Evolutionary conservation across 306 rosid genomes (phyloP).

Genomic region (Alnus rubra): DNA sequence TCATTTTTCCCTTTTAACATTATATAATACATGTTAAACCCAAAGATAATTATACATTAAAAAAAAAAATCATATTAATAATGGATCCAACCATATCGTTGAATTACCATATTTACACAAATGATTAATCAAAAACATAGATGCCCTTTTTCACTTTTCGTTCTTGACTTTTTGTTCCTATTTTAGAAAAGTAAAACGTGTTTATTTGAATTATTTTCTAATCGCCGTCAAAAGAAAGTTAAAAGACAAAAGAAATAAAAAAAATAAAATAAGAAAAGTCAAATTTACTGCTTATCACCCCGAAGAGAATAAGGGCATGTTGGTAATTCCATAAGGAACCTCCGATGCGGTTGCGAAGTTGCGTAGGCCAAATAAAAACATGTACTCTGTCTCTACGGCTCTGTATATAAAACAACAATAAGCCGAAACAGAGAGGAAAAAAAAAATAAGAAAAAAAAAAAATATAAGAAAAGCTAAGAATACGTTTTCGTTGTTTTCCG

Average conservation of each 20-base stretch:
- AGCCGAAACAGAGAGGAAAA: slow-evolving; percentile 21
- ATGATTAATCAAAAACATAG: too few relatives aligned
- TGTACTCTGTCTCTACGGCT: slow-evolving; percentile 11
- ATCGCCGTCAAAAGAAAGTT: not conserved
- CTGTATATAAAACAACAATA: slow-evolving; percentile 11
- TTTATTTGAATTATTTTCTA: too few relatives aligned
- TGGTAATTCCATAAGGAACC: slow-evolving; percentile 13
- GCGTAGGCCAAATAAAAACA: slow-evolving; percentile 36
- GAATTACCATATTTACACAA: too few relatives aligned
- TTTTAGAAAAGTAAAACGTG: too few relatives aligned
- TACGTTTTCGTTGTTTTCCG: slow-evolving; percentile 32
- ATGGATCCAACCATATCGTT: too few relatives aligned
- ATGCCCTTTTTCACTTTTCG: too few relatives aligned
- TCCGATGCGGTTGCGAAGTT: slow-evolving; percentile 30
- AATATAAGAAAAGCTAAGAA: too few relatives aligned
- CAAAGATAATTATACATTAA: too few relatives aligned
- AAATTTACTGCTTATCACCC: slow-evolving; percentile 24
- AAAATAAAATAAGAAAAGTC: not conserved
- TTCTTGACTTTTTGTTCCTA: too few relatives aligned
- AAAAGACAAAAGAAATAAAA: not conserved
- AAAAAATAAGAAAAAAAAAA: not conserved
- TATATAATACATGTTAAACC: too few relatives aligned
- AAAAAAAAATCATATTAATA: too few relatives aligned
- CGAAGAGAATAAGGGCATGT: slow-evolving; percentile 25
- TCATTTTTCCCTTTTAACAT: too few relatives aligned